Evolutionary conservation across 2,329 filamentous ascomycete species (phyloP).

Genomic region (Capronia epimyces): DNA sequence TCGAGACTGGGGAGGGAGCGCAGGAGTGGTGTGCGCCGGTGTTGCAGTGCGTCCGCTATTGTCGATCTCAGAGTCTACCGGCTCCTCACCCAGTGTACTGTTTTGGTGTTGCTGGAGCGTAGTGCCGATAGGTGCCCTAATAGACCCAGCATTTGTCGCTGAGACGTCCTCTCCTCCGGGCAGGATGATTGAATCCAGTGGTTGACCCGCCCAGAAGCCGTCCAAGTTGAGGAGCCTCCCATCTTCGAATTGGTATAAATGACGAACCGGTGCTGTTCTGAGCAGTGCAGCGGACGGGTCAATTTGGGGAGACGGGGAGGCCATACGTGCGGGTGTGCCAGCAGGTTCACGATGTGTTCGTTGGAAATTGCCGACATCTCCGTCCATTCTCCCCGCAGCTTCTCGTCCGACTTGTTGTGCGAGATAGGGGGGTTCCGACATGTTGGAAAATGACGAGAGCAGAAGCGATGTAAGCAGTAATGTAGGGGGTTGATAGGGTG

Average conservation of each 20-base stretch:
- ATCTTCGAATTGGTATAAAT: too few relatives aligned
- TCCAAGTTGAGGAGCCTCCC: too few relatives aligned
- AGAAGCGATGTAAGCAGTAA: not conserved
- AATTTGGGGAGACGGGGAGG: not conserved
- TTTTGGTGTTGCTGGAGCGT: not conserved
- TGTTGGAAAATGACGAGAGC: not conserved
- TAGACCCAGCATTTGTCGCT: not conserved
- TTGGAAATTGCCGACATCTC: too few relatives aligned
- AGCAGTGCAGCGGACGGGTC: not conserved
- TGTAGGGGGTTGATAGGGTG: too few relatives aligned
- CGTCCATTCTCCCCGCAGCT: not conserved
- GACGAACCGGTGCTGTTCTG: not conserved
- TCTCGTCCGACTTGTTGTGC: not conserved
- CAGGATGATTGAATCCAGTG: conserved; percentile 2
- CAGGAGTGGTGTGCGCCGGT: not conserved
- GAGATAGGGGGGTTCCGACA: not conserved
- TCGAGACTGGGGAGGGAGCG: not conserved
- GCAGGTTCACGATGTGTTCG: too few relatives aligned
- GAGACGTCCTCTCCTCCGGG: not conserved
- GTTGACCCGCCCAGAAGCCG: too few relatives aligned
- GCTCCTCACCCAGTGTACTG: not conserved
- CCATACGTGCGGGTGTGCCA: not conserved
- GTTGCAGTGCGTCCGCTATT: not conserved
- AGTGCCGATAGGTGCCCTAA: not conserved
- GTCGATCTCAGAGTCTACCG: not conserved